phyloP scores from a whole-genome alignment of 164 flowering plant genomes.

The Dillenia suffruticosa region DNA sequence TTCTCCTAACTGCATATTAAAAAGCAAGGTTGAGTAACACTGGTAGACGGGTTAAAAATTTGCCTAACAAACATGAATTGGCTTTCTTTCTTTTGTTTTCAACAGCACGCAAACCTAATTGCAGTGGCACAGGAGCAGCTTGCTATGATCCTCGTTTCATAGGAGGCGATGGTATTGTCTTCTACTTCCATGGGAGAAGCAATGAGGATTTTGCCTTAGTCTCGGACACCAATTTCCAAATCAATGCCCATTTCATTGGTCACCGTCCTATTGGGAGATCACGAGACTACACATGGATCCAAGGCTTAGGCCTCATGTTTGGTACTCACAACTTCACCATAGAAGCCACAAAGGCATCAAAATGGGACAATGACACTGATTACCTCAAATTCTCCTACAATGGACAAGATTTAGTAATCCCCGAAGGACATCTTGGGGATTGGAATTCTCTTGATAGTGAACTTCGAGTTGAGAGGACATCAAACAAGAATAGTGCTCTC shows the following conservation, averaged over 20 bases:
- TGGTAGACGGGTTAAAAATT: neutral
- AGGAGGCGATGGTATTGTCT: constrained; percentile 67
- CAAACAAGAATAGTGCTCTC: constrained; percentile 27
- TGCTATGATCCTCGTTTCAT: constrained; percentile 76
- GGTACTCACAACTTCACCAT: constrained; percentile 43
- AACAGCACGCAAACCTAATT: constrained; percentile 52
- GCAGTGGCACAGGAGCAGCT: constrained; percentile 66
- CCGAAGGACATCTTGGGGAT: constrained; percentile 29
- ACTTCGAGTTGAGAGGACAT: constrained; percentile 30
- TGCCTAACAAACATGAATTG: neutral
- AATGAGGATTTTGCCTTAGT: constrained; percentile 56
- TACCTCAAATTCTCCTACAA: constrained; percentile 48
- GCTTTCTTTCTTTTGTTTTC: neutral
- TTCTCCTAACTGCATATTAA: too few species aligned
- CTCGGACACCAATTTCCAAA: constrained; percentile 16
- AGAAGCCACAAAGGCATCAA: constrained; percentile 36
- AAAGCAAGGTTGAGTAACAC: too few species aligned
- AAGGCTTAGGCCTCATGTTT: constrained; percentile 65
- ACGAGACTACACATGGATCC: constrained; percentile 82
- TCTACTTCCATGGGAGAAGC: constrained; percentile 75
- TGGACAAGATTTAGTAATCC: constrained; percentile 30
- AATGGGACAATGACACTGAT: constrained; percentile 54
- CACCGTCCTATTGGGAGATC: constrained; percentile 50
- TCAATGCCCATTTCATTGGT: constrained; percentile 60
- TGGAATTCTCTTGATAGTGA: constrained; percentile 40